phyloP scores from a whole-genome alignment of 805 yeast species.

The Saccharomyces jurei region DNA sequence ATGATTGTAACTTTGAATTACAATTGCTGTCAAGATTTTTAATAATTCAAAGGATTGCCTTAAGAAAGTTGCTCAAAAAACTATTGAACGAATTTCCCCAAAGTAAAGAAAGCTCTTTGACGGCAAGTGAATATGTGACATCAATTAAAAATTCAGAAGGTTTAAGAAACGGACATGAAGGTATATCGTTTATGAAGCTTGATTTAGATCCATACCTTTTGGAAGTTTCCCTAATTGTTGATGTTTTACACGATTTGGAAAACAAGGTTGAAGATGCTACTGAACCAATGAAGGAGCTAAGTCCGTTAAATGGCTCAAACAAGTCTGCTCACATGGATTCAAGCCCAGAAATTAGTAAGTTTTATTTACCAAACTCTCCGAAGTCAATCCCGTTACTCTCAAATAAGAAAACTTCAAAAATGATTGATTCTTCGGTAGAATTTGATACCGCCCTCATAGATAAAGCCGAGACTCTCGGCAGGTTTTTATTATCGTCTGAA shows the following conservation, averaged over 20 bases:
- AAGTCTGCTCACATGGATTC: neutral
- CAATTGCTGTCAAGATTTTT: conserved; percentile 50
- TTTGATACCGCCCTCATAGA: conserved; percentile 35
- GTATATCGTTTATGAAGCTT: conserved; percentile 40
- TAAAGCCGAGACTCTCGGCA: conserved; percentile 29
- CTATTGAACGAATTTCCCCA: conserved; percentile 24
- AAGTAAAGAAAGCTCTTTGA: conserved; percentile 2
- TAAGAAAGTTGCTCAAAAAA: conserved; percentile 53
- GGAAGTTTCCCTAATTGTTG: conserved; percentile 39
- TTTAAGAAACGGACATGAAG: conserved; percentile 30
- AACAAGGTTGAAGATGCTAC: neutral
- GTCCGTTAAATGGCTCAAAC: neutral
- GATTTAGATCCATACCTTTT: conserved; percentile 43
- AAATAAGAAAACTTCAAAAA: conserved; percentile 1
- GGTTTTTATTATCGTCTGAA: conserved; percentile 37
- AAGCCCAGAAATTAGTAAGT: neutral
- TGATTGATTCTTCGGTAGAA: conserved; percentile 11
- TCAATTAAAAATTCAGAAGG: conserved; percentile 11
- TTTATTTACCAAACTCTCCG: neutral
- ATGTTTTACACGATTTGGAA: conserved; percentile 27
- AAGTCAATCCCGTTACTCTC: neutral
- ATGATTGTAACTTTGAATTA: conserved; percentile 30
- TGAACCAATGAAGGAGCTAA: neutral
- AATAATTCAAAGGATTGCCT: conserved; percentile 52
- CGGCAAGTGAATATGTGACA: conserved; percentile 11